These are phyloP conservation scores for Neolentinus lepideus DNA, from an alignment of 1,284 basidiomycete species.

Conservation along the genomic window DNA sequence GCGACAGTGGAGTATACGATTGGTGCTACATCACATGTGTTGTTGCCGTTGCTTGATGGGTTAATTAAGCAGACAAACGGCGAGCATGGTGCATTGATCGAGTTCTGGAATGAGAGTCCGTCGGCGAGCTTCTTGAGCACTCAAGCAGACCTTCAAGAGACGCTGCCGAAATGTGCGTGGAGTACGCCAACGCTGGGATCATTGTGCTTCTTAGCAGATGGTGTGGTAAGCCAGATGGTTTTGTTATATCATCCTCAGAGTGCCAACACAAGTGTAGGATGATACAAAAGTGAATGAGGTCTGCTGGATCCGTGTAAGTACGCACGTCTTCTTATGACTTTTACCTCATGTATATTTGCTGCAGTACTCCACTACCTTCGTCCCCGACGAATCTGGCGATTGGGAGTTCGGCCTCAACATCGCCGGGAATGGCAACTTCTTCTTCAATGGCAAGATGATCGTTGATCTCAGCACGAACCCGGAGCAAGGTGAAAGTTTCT, in stretches of 20 bases:
- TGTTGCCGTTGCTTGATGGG: conserved; percentile 28
- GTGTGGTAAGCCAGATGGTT: conserved; percentile 25
- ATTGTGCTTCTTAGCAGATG: conserved; percentile 31
- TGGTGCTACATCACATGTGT: conserved; percentile 30
- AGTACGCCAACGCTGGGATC: conserved; percentile 27
- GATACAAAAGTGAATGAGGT: conserved; percentile 24
- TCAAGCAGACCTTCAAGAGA: conserved; percentile 17
- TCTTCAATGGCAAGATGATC: conserved; percentile 38
- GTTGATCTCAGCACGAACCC: conserved; percentile 36
- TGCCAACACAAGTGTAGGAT: conserved; percentile 9
- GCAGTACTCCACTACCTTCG: conserved; percentile 34
- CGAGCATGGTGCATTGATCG: conserved; percentile 26
- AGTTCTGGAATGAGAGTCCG: conserved; percentile 39
- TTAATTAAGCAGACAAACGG: conserved; percentile 24
- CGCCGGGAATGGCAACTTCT: conserved; percentile 40
- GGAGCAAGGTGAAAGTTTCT: conserved; percentile 22
- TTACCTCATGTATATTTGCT: conserved; percentile 7
- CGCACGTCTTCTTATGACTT: neutral
- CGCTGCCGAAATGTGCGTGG: conserved; percentile 21
- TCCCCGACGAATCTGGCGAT: conserved; percentile 28
- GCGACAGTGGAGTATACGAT: conserved; percentile 28
- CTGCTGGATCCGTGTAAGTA: conserved; percentile 30
- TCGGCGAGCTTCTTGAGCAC: conserved; percentile 22
- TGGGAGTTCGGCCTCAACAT: conserved; percentile 43
- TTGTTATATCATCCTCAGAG: conserved; percentile 18